Evolutionary conservation across 148 eudicot species (phyloP), one percentile per base, ranked within the genome.

Genomic region (Fagopyrum tataricum): DNA sequence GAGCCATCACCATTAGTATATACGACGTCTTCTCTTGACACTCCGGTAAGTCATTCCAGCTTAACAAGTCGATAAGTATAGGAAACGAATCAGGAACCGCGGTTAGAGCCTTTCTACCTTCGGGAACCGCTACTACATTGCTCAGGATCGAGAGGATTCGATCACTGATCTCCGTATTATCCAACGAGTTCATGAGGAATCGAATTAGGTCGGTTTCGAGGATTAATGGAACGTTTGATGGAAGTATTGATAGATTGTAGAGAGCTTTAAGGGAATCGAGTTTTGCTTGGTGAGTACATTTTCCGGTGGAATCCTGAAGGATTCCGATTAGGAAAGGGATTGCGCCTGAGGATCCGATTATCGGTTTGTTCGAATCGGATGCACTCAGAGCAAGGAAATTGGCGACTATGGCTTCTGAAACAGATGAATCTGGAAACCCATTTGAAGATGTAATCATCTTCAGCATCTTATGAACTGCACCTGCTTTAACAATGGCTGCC

Each of bases 381-480:
- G 98, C 98, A 39, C 93, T 95, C 72, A 95, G 82, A 13, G 96
- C 96, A 1, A 95, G 89, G 71, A 91, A 91, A 82, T 95, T 95
- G 13, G 98, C 98, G 14, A 87, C 90, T 43, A 90, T 84, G 20
- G 97, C 96, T 82, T 90, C 97, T 0, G 89, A 79, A 40, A 84
- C 31, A 67, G 82, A 72, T 24, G 78, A 47, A 14, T 83, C 76
- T 2, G 81, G 75, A 40, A 59, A 75, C 12, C 80, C 85, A 5
- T 83, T 75, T 9, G 86, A 81, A 24, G 88, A 79, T 61, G 88
- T 78, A 21, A 88, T 81, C 39, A 88, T 83, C 78, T 83, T 84
- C 10, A 95, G 84, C 96, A 95, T 95, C 85, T 91, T 95, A 66
- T 95, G 97, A 69, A 91, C 83, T 21, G 92, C 96, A 72, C 98